Base-by-base conservation (phyloP, 1,284 basidiomycete genomes). In the Cutaneotrichosporon sp. region DNA sequence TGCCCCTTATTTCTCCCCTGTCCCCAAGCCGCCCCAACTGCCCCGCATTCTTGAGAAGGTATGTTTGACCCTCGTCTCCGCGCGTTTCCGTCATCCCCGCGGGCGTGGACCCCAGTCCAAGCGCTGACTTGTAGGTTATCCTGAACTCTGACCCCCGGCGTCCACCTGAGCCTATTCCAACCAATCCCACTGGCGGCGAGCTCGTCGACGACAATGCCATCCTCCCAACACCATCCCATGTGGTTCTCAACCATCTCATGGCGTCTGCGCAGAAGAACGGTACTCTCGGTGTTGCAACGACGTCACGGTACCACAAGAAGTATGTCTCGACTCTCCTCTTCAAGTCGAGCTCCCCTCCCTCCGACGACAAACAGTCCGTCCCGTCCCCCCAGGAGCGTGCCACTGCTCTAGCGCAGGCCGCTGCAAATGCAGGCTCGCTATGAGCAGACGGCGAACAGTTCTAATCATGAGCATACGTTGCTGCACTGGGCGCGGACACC, bases 251-350 rank as follows among this genome's bases (percentile, higher is more conserved):
- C 62, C 96, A 98, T 74, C 76, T 98, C 54, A 91, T 91, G 57
- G 97, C 94, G 39, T 54, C 33, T 9, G 38, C 71, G 90, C 92
- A 57, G 98, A 83, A 86, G 72, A 90, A 93, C 70, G 92, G 92
- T 4, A 90, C 94, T 41, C 76, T 98, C 39, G 92, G 92, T 32
- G 91, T 97, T 2, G 93, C 88, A 14, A 91, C 86, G 49, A 97
- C 94, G 49, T 93, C 88, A 39, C 79, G 94, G 67, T 98, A 97
- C 78, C 80, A 85, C 75, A 84, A 90, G 76, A 98, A 98, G 84
- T 84, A 83, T 67, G 83, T 84, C 62, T 82, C 82, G 37, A 84
- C 83, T 27, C 80, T 85, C 4, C 27, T 44, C n/a, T 44, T 44
- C 42, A 46, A 34, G 45, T 34, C 45, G 45, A 46, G 32, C 45